Evolutionary conservation across 2,329 filamentous ascomycete species (phyloP).

Genomic region (Claviceps maximensis): DNA sequence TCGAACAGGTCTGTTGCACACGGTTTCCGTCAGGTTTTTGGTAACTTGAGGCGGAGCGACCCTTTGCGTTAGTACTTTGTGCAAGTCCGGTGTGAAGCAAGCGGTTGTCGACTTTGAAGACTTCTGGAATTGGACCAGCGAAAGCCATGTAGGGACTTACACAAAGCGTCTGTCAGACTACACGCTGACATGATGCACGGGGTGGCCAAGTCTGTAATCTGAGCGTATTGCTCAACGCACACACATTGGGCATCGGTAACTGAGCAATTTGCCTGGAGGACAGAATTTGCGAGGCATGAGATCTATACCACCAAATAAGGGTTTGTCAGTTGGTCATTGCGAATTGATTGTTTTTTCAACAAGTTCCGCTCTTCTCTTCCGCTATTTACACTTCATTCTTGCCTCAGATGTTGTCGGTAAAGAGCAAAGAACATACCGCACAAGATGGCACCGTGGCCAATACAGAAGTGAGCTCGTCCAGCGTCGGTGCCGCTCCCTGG

Average conservation of each 20-base stretch:
- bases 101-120: not conserved
- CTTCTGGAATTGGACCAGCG: not conserved
- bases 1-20: slow-evolving; percentile 2
- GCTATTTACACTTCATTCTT: not conserved
- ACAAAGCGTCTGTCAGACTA: slow-evolving; percentile 12
- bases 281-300: not conserved
- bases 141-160: slow-evolving; percentile 10
- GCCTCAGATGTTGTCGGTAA: not conserved
- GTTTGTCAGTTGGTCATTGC: not conserved
- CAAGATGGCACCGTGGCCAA: slow-evolving; percentile 1
- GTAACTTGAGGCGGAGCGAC: not conserved
- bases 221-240: slow-evolving; percentile 19
- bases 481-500: not conserved
- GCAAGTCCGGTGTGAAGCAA: not conserved
- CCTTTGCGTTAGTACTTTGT: not conserved
- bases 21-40: slow-evolving; percentile 2
- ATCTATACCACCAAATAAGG: not conserved
- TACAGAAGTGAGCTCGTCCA: not conserved
- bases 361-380: too few species aligned
- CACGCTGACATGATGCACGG: slow-evolving; percentile 13
- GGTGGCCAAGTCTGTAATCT: slow-evolving; percentile 11
- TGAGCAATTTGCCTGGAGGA: slow-evolving; percentile 7
- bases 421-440: not conserved
- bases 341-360: not conserved
- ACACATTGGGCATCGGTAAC: slow-evolving; percentile 15